phyloP scores from a whole-genome alignment of 805 yeast species.

The Lachancea sp. region DNA sequence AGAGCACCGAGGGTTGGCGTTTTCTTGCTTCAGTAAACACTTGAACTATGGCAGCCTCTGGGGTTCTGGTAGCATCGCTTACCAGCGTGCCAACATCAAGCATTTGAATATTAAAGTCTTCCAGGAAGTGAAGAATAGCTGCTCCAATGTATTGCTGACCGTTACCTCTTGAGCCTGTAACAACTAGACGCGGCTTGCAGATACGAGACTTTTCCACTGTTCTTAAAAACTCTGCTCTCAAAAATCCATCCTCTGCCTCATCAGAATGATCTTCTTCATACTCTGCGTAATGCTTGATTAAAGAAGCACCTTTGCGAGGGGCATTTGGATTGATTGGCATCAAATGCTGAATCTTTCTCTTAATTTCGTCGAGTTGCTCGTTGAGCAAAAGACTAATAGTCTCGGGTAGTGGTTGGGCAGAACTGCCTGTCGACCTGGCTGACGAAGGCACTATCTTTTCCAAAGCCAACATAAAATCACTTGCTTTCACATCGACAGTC shows the following conservation, averaged over 20 bases:
- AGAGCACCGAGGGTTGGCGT: constrained; percentile 81
- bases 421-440: constrained; percentile 70
- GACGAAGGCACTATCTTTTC: constrained; percentile 89
- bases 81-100: constrained; percentile 73
- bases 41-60: constrained; percentile 80
- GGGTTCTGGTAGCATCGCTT: constrained; percentile 71
- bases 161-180: constrained; percentile 68
- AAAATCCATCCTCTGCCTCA: constrained; percentile 33
- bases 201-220: constrained; percentile 52
- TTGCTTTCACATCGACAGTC: constrained; percentile 63
- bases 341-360: constrained; percentile 44
- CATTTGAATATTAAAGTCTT: constrained; percentile 84
- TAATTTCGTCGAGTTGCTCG: constrained; percentile 42
- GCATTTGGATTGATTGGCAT: constrained; percentile 45
- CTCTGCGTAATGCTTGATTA: constrained; percentile 31
- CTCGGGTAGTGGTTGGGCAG: constrained; percentile 74
- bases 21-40: constrained; percentile 80
- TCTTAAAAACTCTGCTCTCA: constrained; percentile 58
- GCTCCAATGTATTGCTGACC: constrained; percentile 85
- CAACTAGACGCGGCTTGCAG: constrained; percentile 73
- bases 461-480: constrained; percentile 80
- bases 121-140: constrained; percentile 74
- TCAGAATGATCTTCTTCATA: constrained; percentile 29
- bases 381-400: constrained; percentile 58
- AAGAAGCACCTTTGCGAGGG: constrained; percentile 20